Conservation (phyloP, 2,329 filamentous ascomycete genomes). For the Cladosporium sp. region DNA sequence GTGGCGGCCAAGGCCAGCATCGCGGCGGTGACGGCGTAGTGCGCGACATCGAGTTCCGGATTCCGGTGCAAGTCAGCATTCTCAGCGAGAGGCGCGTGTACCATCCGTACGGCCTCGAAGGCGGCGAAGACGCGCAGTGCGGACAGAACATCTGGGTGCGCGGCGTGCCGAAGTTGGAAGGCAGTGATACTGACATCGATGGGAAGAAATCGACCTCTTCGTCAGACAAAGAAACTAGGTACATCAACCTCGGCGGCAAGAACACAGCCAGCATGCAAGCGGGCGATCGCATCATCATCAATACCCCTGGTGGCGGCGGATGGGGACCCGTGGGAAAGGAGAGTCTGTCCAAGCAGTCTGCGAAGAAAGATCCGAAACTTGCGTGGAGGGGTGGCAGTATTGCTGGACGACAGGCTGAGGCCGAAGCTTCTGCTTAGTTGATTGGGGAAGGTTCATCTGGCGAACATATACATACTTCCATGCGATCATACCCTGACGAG, state of each 20-base stretch:
- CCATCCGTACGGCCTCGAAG: constrained; percentile 78
- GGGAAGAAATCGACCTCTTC: constrained; percentile 23
- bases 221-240: constrained; percentile 46
- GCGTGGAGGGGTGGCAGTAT: constrained; percentile 64
- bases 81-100: constrained; percentile 76
- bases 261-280: constrained; percentile 76
- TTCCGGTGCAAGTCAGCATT: constrained; percentile 76
- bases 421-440: constrained; percentile 46
- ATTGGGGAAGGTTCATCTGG: not conserved
- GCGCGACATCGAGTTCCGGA: constrained; percentile 78
- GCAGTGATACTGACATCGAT: constrained; percentile 34
- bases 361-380: constrained; percentile 58
- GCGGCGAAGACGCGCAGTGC: constrained; percentile 75
- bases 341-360: constrained; percentile 49
- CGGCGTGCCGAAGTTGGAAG: constrained; percentile 54
- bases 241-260: constrained; percentile 75
- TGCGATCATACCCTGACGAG: not conserved
- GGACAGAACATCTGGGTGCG: constrained; percentile 88
- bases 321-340: constrained; percentile 67
- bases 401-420: constrained; percentile 56
- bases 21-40: constrained; percentile 75
- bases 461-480: not conserved
- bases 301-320: constrained; percentile 77
- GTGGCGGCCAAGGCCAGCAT: constrained; percentile 66
- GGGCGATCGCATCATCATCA: constrained; percentile 76